Conservation (phyloP, 2,329 filamentous ascomycete species). For the Capronia coronata region DNA sequence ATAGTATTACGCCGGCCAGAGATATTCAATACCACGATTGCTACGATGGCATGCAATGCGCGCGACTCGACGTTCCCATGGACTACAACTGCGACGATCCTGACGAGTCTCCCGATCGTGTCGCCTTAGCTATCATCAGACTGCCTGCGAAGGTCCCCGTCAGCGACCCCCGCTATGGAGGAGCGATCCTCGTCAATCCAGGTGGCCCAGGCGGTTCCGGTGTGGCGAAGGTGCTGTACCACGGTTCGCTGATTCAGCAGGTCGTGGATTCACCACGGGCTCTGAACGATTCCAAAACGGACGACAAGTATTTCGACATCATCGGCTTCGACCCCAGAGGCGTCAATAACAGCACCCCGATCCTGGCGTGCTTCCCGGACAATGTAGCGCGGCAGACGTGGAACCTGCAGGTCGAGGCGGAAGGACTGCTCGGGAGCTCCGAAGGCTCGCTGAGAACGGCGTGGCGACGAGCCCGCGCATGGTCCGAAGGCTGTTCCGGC, state of each 20-base stretch:
- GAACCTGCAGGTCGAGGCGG: slow-evolving; percentile 12
- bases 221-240: slow-evolving; percentile 29
- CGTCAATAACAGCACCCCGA: slow-evolving; percentile 33
- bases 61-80: slow-evolving; percentile 44
- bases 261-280: slow-evolving; percentile 27
- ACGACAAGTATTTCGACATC: slow-evolving; percentile 36
- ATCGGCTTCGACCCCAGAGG: slow-evolving; percentile 40
- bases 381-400: slow-evolving; percentile 12
- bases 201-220: slow-evolving; percentile 37
- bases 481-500: slow-evolving; percentile 9
- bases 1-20: slow-evolving; percentile 27
- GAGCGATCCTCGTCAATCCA: slow-evolving; percentile 44
- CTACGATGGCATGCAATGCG: slow-evolving; percentile 43
- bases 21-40: slow-evolving; percentile 37
- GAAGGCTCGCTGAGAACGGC: slow-evolving; percentile 6
- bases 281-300: neutral
- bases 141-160: slow-evolving; percentile 35
- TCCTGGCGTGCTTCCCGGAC: slow-evolving; percentile 27
- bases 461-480: slow-evolving; percentile 13
- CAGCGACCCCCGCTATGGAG: slow-evolving; percentile 40
- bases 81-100: slow-evolving; percentile 35
- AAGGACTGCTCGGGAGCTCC: slow-evolving; percentile 13
- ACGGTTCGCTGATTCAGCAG: slow-evolving; percentile 14
- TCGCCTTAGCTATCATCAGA: slow-evolving; percentile 42
- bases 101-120: slow-evolving; percentile 30